Evolutionary conservation across 2,329 filamentous ascomycete species (phyloP), one percentile per base, ranked within the genome.

Genomic region (Epichloe sp.): DNA sequence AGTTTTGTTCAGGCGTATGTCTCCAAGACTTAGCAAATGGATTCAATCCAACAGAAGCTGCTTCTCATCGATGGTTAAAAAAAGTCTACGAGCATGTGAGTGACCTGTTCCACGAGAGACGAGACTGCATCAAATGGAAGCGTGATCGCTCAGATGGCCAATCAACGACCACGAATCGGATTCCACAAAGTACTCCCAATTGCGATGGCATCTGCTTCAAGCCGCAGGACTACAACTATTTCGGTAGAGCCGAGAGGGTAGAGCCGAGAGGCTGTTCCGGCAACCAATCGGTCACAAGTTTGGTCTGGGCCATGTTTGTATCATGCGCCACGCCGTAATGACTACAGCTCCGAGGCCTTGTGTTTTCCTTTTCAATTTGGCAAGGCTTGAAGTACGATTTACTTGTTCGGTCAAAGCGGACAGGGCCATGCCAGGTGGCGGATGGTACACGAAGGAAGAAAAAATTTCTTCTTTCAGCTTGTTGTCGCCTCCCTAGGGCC

Each of bases 161-260:
- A 21, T 10, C 11, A 19, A 46, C n/a, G 8, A 23, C 36, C 2
- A 10, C 11, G 17, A 4, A 46, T 35, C 6, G 6, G 4, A 46
- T 36, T 36, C 15, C 11, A 8, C 15, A 10, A 37, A 23, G n/a
- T 15, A 1, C 5, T 15, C 6, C 10, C 34, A 44, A 31, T 44
- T 17, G 10, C 7, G 19, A 26, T 36, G 31, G 15, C 8, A 17
- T n/a, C 15, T 35, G 5, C 14, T 17, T 21, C 15, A 5, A 35
- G 19, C 19, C 12, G 48, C 26, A 5, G 40, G 45, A 7, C 5
- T 19, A 48, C 47, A 12, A 49, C 48, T 31, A 17, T 44, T 5
- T 49, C 47, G 48, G 48, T 7, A 38, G 10, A 38, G 48, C 48
- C 48, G 48, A 49, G 44, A 37, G 41, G 34, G 26, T 26, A 26